Conservation (phyloP, 768 basidiomycete genomes). For the Pilatotrama ljubarskyi region DNA sequence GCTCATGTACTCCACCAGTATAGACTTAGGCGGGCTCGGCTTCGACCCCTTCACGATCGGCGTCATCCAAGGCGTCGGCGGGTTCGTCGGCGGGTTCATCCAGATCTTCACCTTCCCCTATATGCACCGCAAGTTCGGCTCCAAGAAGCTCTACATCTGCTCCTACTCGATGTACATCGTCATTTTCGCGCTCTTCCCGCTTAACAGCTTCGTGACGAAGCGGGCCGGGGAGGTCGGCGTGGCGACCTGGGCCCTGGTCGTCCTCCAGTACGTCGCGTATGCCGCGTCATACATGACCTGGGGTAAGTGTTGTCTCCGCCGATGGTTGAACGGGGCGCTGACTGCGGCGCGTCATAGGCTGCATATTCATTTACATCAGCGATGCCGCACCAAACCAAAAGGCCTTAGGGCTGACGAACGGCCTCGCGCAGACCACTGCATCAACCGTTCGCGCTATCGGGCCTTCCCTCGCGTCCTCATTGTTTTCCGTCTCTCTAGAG, state of each 20-base stretch:
- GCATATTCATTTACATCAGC: conserved; percentile 34
- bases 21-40: conserved; percentile 39
- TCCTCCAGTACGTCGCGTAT: conserved; percentile 27
- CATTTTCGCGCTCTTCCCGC: conserved; percentile 35
- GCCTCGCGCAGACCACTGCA: conserved; percentile 51
- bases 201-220: conserved; percentile 31
- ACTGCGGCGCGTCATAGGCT: conserved; percentile 10
- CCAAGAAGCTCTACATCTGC: conserved; percentile 33
- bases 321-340: not conserved
- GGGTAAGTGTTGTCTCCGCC: conserved; percentile 22
- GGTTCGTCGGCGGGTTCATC: conserved; percentile 33
- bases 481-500: conserved; percentile 51
- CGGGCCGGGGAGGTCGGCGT: conserved; percentile 24
- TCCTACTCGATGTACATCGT: conserved; percentile 32
- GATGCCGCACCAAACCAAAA: conserved; percentile 26
- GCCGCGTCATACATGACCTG: conserved; percentile 35
- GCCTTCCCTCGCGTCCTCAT: conserved; percentile 49
- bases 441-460: conserved; percentile 51
- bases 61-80: conserved; percentile 36
- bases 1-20: conserved; percentile 41
- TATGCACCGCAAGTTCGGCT: conserved; percentile 32
- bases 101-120: conserved; percentile 37
- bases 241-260: conserved; percentile 32
- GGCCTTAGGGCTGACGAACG: conserved; percentile 51
- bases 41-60: conserved; percentile 39